Conservation (phyloP, 495 filamentous ascomycete genomes). For the Penicillium riverlandense region DNA sequence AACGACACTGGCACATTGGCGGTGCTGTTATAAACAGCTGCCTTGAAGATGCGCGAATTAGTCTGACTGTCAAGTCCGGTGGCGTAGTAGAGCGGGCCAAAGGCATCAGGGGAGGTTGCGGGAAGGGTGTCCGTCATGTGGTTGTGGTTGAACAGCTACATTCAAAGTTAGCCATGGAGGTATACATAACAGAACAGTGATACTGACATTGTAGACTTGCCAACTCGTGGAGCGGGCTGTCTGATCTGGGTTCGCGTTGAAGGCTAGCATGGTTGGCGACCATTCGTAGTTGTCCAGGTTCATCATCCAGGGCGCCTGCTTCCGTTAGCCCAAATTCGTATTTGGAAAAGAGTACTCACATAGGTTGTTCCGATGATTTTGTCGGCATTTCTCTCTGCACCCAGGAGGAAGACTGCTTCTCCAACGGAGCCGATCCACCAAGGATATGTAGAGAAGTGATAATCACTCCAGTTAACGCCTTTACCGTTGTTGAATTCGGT, state of each 20-base stretch:
- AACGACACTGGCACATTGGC: slow-evolving; percentile 39
- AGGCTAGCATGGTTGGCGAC: slow-evolving; percentile 39
- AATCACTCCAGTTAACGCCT: slow-evolving; percentile 20
- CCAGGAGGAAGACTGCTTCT: slow-evolving; percentile 61
- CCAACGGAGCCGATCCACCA: slow-evolving; percentile 44
- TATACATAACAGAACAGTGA: neutral
- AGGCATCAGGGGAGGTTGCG: slow-evolving; percentile 23
- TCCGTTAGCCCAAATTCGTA: slow-evolving; percentile 1
- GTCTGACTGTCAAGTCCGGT: slow-evolving; percentile 24
- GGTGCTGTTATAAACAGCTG: slow-evolving; percentile 60
- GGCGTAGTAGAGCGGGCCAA: slow-evolving; percentile 41
- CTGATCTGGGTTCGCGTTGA: slow-evolving; percentile 32
- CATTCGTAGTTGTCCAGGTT: slow-evolving; percentile 43
- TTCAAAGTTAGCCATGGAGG: neutral
- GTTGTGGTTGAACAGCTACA: slow-evolving; percentile 34
- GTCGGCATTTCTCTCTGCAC: slow-evolving; percentile 59
- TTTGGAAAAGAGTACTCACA: slow-evolving; percentile 19
- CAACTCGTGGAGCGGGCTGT: slow-evolving; percentile 39
- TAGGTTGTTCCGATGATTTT: slow-evolving; percentile 33
- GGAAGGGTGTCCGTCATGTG: slow-evolving; percentile 39
- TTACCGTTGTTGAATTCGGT: slow-evolving; percentile 34
- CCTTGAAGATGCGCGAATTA: slow-evolving; percentile 48
- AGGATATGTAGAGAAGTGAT: slow-evolving; percentile 41
- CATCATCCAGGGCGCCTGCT: slow-evolving; percentile 39
- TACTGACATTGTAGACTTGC: slow-evolving; percentile 26